phyloP scores from a whole-genome alignment of 768 basidiomycete species.

The Kwoniella mangroviensis region DNA sequence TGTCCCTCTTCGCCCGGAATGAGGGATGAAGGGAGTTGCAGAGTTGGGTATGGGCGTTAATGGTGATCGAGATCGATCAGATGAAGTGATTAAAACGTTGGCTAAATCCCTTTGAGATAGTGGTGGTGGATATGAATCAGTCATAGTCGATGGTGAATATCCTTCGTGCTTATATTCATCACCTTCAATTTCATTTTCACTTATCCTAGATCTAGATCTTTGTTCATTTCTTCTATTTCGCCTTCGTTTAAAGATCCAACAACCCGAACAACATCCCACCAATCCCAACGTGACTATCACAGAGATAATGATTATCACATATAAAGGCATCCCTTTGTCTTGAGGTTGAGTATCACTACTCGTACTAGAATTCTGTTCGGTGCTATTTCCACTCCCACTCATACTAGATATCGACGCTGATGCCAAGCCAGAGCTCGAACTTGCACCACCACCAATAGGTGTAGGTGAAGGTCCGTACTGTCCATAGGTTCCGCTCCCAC shows the following conservation, averaged over 20 bases:
- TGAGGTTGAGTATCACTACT: background rate
- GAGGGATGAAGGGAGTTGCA: conserved; percentile 1
- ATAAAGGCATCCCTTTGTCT: background rate
- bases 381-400: background rate
- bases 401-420: background rate
- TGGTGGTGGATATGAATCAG: background rate
- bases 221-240: conserved; percentile 4
- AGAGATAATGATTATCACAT: conserved; percentile 9
- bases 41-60: background rate
- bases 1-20: background rate
- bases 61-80: background rate
- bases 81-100: conserved; percentile 6
- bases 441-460: background rate
- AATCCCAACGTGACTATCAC: conserved; percentile 7
- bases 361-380: background rate
- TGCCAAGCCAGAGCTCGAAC: background rate
- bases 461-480: background rate
- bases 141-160: conserved; percentile 3
- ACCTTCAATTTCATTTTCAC: background rate
- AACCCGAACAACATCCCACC: conserved; percentile 10
- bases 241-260: conserved; percentile 15
- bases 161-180: conserved; percentile 9
- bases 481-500: background rate
- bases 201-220: background rate
- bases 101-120: conserved; percentile 19